A percentile compares a stretch with the other conserved stretches of the same genome.
Evolutionary conservation across 257 asterid genomes (phyloP).

Genomic region (Ilex asprella): DNA sequence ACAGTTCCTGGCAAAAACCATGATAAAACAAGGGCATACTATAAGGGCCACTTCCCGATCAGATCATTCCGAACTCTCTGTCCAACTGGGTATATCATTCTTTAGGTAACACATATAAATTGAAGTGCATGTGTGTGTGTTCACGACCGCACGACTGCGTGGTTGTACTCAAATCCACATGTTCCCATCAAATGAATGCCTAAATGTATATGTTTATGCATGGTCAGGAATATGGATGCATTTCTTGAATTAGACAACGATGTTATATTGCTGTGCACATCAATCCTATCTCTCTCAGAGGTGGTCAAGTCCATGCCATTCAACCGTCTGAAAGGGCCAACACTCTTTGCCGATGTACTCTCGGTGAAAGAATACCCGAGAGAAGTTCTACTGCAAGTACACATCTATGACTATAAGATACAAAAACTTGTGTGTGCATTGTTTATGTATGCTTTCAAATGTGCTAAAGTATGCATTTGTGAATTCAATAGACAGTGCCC

Average conservation of each 20-base stretch:
- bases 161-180: neutral
- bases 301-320: constrained; percentile 58
- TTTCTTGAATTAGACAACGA: constrained; percentile 61
- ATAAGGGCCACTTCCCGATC: constrained; percentile 70
- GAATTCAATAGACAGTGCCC: constrained; percentile 50
- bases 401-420: no score
- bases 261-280: constrained; percentile 62
- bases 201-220: neutral
- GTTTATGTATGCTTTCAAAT: neutral
- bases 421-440: neutral
- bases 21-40: constrained; percentile 63
- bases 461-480: neutral
- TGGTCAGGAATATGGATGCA: constrained; percentile 47
- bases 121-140: no score
- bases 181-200: neutral
- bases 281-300: constrained; percentile 60
- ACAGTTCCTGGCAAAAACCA: constrained; percentile 59
- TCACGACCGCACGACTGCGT: no score
- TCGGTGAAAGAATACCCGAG: constrained; percentile 81
- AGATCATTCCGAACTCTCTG: constrained; percentile 53
- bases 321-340: constrained; percentile 34
- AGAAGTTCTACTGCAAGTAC: constrained; percentile 60
- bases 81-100: constrained; percentile 53
- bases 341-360: constrained; percentile 77
- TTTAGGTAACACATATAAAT: constrained; percentile 36